Conservation (phyloP, 176 grass and related monocot genomes). For the Lolium rigidum region DNA sequence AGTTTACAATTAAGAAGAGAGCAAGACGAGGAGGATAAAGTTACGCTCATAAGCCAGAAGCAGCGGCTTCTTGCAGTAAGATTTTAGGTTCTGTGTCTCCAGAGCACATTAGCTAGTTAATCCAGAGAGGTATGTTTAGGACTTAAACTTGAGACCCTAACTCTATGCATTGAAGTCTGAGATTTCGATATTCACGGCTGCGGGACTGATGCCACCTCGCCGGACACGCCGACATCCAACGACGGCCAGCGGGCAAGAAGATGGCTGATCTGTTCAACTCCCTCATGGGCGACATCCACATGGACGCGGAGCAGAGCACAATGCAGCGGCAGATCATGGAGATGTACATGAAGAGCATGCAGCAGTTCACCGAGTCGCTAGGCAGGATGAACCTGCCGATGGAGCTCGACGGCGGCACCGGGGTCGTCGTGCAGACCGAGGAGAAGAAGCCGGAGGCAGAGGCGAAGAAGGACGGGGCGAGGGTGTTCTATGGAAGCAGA, state of each 20-base stretch:
- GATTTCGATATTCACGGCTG: no score
- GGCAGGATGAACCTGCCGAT: slow-evolving; percentile 79
- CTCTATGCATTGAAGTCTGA: no score
- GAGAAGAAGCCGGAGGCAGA: slow-evolving; percentile 54
- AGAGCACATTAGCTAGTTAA: no score
- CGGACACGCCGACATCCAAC: slow-evolving; percentile 68
- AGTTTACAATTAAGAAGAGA: no score
- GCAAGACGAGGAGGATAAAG: no score
- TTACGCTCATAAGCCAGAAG: no score
- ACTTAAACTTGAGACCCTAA: no score
- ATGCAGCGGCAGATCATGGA: slow-evolving; percentile 98
- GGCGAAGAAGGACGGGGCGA: slow-evolving; percentile 70
- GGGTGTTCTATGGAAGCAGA: slow-evolving; percentile 95
- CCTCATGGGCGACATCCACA: slow-evolving; percentile 57
- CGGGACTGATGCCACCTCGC: slow-evolving; percentile 18
- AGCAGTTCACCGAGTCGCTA: slow-evolving; percentile 85
- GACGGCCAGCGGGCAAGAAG: slow-evolving; percentile 13
- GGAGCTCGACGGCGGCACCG: slow-evolving; percentile 49
- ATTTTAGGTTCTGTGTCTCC: no score
- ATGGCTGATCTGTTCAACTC: slow-evolving; percentile 52
- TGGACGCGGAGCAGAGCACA: slow-evolving; percentile 71
- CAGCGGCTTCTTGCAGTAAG: no score
- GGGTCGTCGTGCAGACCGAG: slow-evolving; percentile 31
- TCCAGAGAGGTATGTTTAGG: no score
- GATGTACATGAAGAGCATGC: slow-evolving; percentile 97